Base-by-base conservation (phyloP, 352 stramenopile species). In the Peronosclerospora sorghi region DNA sequence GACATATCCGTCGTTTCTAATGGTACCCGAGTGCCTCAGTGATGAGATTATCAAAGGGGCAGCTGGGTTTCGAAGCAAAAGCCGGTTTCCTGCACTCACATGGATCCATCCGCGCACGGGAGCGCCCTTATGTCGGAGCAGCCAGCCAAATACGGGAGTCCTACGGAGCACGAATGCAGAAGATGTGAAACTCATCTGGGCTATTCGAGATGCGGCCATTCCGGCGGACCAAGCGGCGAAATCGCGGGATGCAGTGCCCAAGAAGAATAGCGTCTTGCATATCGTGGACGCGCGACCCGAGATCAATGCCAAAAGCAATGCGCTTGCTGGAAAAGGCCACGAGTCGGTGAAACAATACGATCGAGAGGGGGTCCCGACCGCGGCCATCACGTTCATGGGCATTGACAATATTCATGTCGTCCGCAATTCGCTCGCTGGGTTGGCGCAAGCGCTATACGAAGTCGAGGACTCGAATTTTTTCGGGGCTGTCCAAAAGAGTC, bases 111-210 rank as follows among this genome's bases (percentile, higher is more conserved):
- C 76, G 30, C 59, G 64, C 26, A 96, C 93, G 15, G 89, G 91
- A 32, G 87, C 87, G 1, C 82, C 80, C 23, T 69, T 98, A 32
- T 98, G 91, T 66, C 73, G 95, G 15, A 95, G 73, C 29, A 91
- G 86, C 24, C 94, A 98, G 54, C 95, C 95, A 1, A 97, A 97
- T 56, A 94, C 96, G 1, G 95, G 95, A 17, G 66, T 98, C 7
- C 58, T 96, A 27, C 89, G 93, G 12, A 96, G 93, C 65, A 95
- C 77, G 19, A 95, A 81, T 45, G 49, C 67, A 6, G 75, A 86
- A 14, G 95, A 98, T 56, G 82, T 96, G 30, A 81, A 79, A 10
- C 52, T 96, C n/a, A 80, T 96, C 9, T 87, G 80, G 68, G 71
- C 75, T 5, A 83, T 92, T 43, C 65, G 88, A 15, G 89, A 97